Base-by-base conservation (phyloP, 78 protist species). In the Trichosphaerium sp. region DNA sequence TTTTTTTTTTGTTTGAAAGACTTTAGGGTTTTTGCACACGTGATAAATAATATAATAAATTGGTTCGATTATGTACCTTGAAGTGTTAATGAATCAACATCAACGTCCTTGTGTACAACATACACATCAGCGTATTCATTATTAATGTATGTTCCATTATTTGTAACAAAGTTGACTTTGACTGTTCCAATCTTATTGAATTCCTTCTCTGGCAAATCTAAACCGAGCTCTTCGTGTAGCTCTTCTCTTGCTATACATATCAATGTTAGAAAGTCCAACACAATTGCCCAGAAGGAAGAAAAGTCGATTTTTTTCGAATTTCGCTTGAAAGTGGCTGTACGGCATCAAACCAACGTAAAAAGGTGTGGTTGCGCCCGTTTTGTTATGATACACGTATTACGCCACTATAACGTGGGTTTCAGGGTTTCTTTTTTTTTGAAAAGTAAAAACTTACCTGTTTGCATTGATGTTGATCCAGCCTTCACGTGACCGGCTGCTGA, bases 401-500 rank as follows among this genome's bases (percentile, higher is more conserved):
- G n/a, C n/a, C n/a, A n/a, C n/a, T n/a, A n/a, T n/a, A n/a, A n/a
- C n/a, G n/a, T n/a, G n/a, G n/a, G n/a, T n/a, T n/a, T n/a, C n/a
- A n/a, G n/a, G n/a, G n/a, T n/a, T n/a, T n/a, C n/a, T n/a, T n/a
- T n/a, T n/a, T n/a, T n/a, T n/a, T n/a, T n/a, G n/a, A n/a, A n/a
- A n/a, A n/a, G n/a, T n/a, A n/a, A n/a, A n/a, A n/a, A n/a, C n/a
- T n/a, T n/a, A n/a, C n/a, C n/a, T n/a, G n/a, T n/a, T n/a, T n/a
- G n/a, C n/a, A n/a, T n/a, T n/a, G n/a, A n/a, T n/a, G n/a, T n/a
- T n/a, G n/a, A n/a, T n/a, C 80, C 80, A 10, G 80, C 80, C 48
- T 74, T 73, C 2, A 37, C 40, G 42, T 74, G 80, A 62, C 80
- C 80, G n/a, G 80, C 80, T 23, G 58, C 38, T n/a, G 80, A 51